Base-by-base conservation (phyloP, 345 rosid species). In the Geranium rotundifolium region DNA sequence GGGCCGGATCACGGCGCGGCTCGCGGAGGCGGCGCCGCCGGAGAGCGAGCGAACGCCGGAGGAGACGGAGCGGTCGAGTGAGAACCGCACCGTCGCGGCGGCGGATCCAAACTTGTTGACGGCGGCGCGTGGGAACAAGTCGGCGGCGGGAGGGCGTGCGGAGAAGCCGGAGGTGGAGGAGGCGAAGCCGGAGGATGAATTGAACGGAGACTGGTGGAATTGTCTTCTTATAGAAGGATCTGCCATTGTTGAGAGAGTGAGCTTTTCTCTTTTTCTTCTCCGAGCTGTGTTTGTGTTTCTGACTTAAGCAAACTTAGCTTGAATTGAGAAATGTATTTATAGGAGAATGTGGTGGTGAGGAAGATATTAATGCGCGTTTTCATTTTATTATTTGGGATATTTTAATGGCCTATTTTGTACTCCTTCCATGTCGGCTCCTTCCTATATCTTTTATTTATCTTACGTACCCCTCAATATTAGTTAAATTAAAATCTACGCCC, bases 251-350 rank as follows among this genome's bases (percentile, higher is more conserved):
- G 57, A 58, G 23, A n/a, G 15, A 59, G 56, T 16, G 0, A 27
- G 17, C 18, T 10, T 17, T 12, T 4, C 41, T 57, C 52, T 19
- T 7, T 3, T 34, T 31, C 7, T 31, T 7, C 7, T 31, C 7
- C 15, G 9, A 57, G 76, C 52, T 55, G 73, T 10, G 50, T 61
- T 76, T 70, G 74, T 75, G 73, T 72, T 39, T 61, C 52, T 16
- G 60, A 68, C n/a, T 73, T 79, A 0, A 82, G 87, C 87, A 85
- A 85, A 80, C 87, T 72, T 61, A n/a, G 57, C 73, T 71, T 17
- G 0, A 79, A 62, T 75, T 79, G 31, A 80, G 70, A 68, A 2
- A 75, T 76, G 57, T 62, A 77, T 82, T 76, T 79, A 85, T 82
- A 85, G 80, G 12, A 39, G 15, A 19, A 23, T 2, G 37, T 0